phyloP scores from a whole-genome alignment of 768 basidiomycete species.

The Amanita subjunquillea region DNA sequence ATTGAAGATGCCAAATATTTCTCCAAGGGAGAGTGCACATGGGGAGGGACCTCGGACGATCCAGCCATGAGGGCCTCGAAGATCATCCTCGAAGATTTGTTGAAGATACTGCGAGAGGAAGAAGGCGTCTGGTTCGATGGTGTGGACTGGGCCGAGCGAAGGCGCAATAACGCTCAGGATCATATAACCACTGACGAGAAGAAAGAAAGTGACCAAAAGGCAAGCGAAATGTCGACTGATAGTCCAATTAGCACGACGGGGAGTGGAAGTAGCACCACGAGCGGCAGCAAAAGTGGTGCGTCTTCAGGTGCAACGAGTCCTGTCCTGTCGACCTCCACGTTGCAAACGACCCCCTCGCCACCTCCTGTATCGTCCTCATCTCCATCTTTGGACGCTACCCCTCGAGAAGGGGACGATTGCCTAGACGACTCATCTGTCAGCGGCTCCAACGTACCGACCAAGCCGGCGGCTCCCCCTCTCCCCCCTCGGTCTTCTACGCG shows the following conservation, averaged over 20 bases:
- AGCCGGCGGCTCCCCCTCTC: not conserved
- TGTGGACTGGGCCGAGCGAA: slow-evolving; percentile 52
- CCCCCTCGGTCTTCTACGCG: slow-evolving; percentile 4
- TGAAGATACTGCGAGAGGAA: slow-evolving; percentile 44
- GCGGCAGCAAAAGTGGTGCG: slow-evolving; percentile 19
- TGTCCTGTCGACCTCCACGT: slow-evolving; percentile 60
- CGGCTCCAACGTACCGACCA: not conserved
- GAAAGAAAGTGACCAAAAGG: slow-evolving; percentile 15
- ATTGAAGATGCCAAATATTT: slow-evolving; percentile 20
- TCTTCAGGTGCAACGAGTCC: slow-evolving; percentile 58
- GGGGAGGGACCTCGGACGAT: slow-evolving; percentile 19
- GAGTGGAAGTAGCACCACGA: slow-evolving; percentile 23
- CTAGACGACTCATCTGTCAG: slow-evolving; percentile 9
- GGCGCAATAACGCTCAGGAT: slow-evolving; percentile 25
- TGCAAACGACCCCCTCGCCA: slow-evolving; percentile 73
- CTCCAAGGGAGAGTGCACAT: not conserved
- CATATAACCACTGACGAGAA: slow-evolving; percentile 16
- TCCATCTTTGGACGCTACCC: slow-evolving; percentile 1
- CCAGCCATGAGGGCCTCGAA: slow-evolving; percentile 44
- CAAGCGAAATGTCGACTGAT: slow-evolving; percentile 37
- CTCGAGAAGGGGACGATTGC: slow-evolving; percentile 21
- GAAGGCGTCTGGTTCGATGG: slow-evolving; percentile 67
- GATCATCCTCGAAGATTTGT: slow-evolving; percentile 55
- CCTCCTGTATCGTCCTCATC: slow-evolving; percentile 28
- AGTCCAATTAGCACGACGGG: slow-evolving; percentile 26